phyloP scores from a whole-genome alignment of 805 yeast genomes.

The Sugiyamaella marilandica region DNA sequence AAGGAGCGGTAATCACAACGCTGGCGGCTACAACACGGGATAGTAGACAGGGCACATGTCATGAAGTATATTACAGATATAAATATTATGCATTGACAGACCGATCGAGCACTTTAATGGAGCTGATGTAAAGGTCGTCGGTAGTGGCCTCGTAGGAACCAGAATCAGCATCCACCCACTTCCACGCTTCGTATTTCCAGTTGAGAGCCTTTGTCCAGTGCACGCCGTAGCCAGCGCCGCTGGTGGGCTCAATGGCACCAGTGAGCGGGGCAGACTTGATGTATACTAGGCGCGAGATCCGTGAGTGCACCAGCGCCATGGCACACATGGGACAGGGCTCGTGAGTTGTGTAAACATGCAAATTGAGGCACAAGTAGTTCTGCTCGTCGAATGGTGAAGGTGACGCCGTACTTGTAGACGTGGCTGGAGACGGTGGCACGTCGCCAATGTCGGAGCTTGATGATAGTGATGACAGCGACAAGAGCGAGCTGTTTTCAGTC shows the following conservation, averaged over 20 bases:
- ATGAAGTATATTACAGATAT: not conserved
- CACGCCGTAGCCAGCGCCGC: slow-evolving; percentile 67
- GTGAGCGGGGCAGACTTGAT: slow-evolving; percentile 44
- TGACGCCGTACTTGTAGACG: not conserved
- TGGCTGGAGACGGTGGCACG: not conserved
- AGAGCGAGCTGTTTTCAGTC: not conserved
- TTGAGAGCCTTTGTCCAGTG: slow-evolving; percentile 74
- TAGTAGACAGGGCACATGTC: no score
- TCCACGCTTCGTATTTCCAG: slow-evolving; percentile 84
- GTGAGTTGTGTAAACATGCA: slow-evolving; percentile 81
- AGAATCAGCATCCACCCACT: slow-evolving; percentile 41
- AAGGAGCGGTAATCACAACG: no score
- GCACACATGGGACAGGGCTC: slow-evolving; percentile 97
- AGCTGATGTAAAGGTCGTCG: slow-evolving; percentile 3
- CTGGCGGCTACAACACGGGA: no score
- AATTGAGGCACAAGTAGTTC: slow-evolving; percentile 66
- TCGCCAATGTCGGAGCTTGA: not conserved
- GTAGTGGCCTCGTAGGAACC: not conserved
- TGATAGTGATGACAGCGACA: slow-evolving; percentile 7
- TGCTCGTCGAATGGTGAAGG: slow-evolving; percentile 8
- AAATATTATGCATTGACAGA: slow-evolving; percentile 11
- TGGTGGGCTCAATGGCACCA: slow-evolving; percentile 50
- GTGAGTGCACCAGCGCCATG: slow-evolving; percentile 92
- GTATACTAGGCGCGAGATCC: slow-evolving; percentile 67
- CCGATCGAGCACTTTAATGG: not conserved